Percentiles rank a stretch among this genome's conserved stretches.
These are phyloP conservation scores for Trichoderma cornu-damae DNA, from an alignment of 2,329 filamentous ascomycete genomes.

Conservation along the genomic window DNA sequence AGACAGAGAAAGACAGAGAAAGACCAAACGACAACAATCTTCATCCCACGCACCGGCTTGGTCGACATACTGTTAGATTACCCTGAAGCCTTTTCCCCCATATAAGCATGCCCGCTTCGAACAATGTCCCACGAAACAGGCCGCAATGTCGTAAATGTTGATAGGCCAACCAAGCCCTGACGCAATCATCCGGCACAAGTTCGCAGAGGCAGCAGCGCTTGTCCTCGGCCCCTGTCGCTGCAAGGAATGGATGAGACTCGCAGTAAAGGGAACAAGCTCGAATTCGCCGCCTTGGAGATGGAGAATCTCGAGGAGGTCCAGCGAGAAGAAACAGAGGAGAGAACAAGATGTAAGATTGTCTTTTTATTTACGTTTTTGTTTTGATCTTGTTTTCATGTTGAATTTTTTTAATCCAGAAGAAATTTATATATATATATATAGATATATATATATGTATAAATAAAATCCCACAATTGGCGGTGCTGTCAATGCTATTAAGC, in stretches of 20 bases:
- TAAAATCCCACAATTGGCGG: no score
- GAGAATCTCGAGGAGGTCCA: no score
- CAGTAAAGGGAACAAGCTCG: constrained; percentile 27
- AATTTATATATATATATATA: no score
- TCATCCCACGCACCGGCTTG: background rate
- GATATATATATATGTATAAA: no score
- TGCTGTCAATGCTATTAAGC: no score
- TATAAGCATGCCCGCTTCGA: constrained; percentile 4
- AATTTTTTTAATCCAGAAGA: no score
- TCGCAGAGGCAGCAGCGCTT: constrained; percentile 34
- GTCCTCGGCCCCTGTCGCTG: background rate
- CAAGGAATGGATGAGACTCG: constrained; percentile 24
- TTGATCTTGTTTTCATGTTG: no score
- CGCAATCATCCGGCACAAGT: constrained; percentile 22
- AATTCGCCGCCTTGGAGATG: no score
- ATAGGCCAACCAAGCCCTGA: constrained; percentile 27
- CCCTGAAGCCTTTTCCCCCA: background rate
- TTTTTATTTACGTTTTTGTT: no score
- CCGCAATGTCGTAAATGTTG: constrained; percentile 26
- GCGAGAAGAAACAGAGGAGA: no score
- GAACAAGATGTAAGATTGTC: no score
- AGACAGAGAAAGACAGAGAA: background rate
- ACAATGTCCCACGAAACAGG: constrained; percentile 31
- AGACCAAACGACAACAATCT: background rate
- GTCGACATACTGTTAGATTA: background rate